These are phyloP conservation scores for Protomyces lactucae-debilis DNA, from an alignment of 1,139 yeast species.

Conservation along the genomic window DNA sequence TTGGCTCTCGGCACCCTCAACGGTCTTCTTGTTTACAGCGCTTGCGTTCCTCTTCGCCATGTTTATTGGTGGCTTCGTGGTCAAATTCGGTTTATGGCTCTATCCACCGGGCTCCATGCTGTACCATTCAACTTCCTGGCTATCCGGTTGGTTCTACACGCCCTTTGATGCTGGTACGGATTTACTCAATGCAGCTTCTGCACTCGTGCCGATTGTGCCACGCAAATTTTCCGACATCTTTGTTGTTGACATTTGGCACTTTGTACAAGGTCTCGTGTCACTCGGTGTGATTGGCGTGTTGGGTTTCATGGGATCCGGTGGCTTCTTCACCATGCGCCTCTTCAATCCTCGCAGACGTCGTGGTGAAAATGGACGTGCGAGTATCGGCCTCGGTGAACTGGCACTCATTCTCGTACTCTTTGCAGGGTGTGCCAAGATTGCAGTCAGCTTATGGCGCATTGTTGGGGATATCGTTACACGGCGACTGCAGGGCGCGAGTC, in stretches of 20 bases:
- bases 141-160: constrained; percentile 21
- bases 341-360: constrained; percentile 12
- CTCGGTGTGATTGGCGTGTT: constrained; percentile 18
- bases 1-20: constrained; percentile 5
- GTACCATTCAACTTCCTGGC: constrained; percentile 1
- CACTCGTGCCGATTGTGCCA: constrained; percentile 15
- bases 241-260: constrained; percentile 18
- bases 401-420: constrained; percentile 13
- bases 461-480: constrained; percentile 2
- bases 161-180: constrained; percentile 22
- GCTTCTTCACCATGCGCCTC: constrained; percentile 19
- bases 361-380: neutral
- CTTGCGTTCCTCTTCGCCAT: constrained; percentile 9
- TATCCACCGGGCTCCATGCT: constrained; percentile 4
- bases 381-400: constrained; percentile 10
- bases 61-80: constrained; percentile 22
- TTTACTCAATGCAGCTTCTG: constrained; percentile 11
- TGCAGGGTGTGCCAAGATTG: constrained; percentile 14
- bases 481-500: constrained; percentile 6
- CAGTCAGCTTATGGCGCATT: constrained; percentile 5
- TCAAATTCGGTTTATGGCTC: constrained; percentile 19
- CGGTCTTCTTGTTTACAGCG: neutral
- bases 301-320: constrained; percentile 20
- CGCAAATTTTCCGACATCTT: constrained; percentile 11
- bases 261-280: constrained; percentile 16